These are phyloP conservation scores for Solanum piurae DNA, from an alignment of 257 asterid genomes.

Conservation along the genomic window DNA sequence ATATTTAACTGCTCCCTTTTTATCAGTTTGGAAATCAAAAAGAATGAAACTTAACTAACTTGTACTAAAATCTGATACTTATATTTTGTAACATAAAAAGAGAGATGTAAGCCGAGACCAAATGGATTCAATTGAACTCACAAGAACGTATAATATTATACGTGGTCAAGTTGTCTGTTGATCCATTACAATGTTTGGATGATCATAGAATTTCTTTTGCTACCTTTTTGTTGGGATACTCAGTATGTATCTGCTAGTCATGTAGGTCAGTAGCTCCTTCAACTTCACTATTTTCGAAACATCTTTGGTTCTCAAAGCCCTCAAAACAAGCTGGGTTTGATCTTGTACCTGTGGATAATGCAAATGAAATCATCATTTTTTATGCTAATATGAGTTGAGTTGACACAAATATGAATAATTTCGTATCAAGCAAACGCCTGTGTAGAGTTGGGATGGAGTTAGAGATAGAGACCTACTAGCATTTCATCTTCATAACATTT, in stretches of 20 bases:
- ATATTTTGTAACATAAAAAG: not conserved
- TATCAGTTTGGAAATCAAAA: not conserved
- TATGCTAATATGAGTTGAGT: not conserved
- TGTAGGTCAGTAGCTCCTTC: not conserved
- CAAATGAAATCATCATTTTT: not conserved
- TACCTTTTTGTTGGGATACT: not conserved
- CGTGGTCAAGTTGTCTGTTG: not conserved
- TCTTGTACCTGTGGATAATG: not conserved
- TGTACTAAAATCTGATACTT: not conserved
- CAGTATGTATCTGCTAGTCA: not conserved
- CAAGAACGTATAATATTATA: not conserved
- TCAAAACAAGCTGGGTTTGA: not conserved
- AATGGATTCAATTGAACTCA: not conserved
- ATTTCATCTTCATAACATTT: not conserved
- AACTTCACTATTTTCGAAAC: not conserved
- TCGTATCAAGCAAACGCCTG: not conserved
- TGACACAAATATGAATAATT: not conserved
- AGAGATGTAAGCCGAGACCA: not conserved
- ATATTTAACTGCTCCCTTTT: not conserved
- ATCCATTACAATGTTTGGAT: not conserved
- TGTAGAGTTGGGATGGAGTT: not conserved
- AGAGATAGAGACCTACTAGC: not conserved
- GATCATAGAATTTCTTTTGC: not conserved
- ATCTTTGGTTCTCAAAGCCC: not conserved
- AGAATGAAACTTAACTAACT: not conserved